Conservation (phyloP, 352 stramenopile genomes). For the Phytophthora pinifolia region DNA sequence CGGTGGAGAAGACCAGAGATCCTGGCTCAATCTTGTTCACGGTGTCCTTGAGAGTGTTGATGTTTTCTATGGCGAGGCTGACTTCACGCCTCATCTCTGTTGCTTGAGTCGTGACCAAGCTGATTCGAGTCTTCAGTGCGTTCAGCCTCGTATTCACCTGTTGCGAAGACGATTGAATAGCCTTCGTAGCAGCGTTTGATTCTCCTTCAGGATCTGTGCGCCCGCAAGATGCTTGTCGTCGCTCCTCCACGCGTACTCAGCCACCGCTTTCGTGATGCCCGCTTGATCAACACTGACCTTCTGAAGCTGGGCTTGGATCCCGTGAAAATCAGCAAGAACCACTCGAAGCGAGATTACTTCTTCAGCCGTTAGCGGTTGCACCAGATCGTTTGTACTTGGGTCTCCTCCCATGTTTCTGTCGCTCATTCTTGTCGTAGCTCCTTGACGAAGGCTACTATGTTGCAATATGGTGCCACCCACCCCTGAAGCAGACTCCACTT, state of each 20-base stretch:
- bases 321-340: conserved; percentile 4
- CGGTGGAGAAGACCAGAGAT: neutral
- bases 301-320: conserved; percentile 6
- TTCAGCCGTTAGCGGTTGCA: conserved; percentile 3
- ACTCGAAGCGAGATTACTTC: conserved; percentile 1
- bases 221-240: conserved; percentile 5
- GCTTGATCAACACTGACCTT: conserved; percentile 14
- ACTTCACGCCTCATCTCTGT: conserved; percentile 8
- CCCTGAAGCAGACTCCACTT: neutral
- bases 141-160: neutral
- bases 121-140: neutral
- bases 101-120: neutral
- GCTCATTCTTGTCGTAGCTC: conserved; percentile 13
- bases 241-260: conserved; percentile 13
- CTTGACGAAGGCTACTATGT: conserved; percentile 13
- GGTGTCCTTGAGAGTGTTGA: conserved; percentile 12
- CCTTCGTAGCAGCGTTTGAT: conserved; percentile 2
- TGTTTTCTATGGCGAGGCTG: conserved; percentile 8
- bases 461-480: conserved; percentile 3
- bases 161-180: neutral
- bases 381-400: neutral
- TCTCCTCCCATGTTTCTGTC: conserved; percentile 12
- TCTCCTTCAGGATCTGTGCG: conserved; percentile 4
- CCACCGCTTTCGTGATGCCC: conserved; percentile 6
- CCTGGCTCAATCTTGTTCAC: conserved; percentile 12